phyloP scores from a whole-genome alignment of 768 basidiomycete species.

The Lactarius hengduanensis region DNA sequence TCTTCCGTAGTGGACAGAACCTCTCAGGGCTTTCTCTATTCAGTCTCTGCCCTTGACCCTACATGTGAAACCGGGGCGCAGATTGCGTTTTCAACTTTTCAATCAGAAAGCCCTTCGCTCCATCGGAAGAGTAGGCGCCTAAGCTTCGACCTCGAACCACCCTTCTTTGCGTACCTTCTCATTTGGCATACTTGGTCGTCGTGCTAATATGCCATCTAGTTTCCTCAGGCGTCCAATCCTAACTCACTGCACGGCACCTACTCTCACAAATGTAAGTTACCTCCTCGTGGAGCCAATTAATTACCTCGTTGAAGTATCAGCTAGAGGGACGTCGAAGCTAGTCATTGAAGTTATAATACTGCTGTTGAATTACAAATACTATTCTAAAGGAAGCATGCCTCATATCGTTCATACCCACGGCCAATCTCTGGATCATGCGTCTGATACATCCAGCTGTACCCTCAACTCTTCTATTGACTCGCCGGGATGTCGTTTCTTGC shows the following conservation, averaged over 20 bases:
- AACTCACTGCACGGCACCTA: neutral
- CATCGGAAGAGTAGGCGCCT: slow-evolving; percentile 1
- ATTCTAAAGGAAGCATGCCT: neutral
- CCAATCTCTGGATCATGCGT: neutral
- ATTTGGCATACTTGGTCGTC: neutral
- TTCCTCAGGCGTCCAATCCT: neutral
- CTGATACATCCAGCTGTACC: neutral
- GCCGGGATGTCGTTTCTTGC: slow-evolving; percentile 22
- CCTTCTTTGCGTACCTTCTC: neutral
- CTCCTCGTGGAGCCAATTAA: neutral
- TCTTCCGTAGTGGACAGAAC: neutral
- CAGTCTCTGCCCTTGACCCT: slow-evolving; percentile 2
- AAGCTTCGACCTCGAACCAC: neutral
- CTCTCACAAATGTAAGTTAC: neutral
- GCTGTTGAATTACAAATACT: neutral
- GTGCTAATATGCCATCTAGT: neutral
- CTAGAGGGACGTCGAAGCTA: neutral
- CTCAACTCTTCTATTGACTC: slow-evolving; percentile 9
- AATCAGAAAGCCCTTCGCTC: slow-evolving; percentile 17
- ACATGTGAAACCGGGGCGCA: slow-evolving; percentile 7
- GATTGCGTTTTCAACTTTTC: slow-evolving; percentile 2
- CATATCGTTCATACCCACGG: neutral
- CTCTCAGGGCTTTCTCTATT: neutral
- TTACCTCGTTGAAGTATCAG: neutral
- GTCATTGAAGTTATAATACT: neutral